A percentile compares a stretch with the other conserved stretches of the same genome.
These are phyloP conservation scores for Neurospora terricola DNA, from an alignment of 495 filamentous ascomycete species.

Conservation along the genomic window DNA sequence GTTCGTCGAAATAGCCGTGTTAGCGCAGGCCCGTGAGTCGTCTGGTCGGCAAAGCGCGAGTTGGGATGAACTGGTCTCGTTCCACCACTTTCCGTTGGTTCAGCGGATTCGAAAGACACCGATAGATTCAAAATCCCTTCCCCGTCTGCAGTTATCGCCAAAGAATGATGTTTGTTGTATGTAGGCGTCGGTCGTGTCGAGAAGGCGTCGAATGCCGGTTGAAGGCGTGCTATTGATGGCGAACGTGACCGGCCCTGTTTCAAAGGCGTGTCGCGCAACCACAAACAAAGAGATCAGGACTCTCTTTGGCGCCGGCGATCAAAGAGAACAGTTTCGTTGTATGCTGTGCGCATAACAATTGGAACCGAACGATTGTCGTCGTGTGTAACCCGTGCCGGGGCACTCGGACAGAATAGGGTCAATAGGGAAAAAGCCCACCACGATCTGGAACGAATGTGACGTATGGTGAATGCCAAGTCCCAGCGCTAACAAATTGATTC, in stretches of 20 bases:
- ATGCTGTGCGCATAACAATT: not conserved
- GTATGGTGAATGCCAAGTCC: conserved; percentile 9
- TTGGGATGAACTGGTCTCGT: not conserved
- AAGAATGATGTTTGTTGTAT: not conserved
- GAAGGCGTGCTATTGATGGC: not conserved
- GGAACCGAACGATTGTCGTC: conserved; percentile 1
- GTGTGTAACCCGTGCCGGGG: not conserved
- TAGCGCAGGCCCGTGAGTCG: not conserved
- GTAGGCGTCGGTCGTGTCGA: not conserved
- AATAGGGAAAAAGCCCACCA: not conserved
- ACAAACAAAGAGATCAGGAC: not conserved
- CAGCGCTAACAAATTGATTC: not conserved
- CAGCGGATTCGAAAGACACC: not conserved
- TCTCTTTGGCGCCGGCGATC: not conserved
- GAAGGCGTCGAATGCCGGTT: not conserved
- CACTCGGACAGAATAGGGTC: not conserved
- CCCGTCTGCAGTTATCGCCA: not conserved
- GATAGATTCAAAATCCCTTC: not conserved
- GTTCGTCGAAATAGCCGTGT: not conserved
- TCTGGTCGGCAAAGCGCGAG: not conserved
- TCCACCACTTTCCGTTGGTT: not conserved
- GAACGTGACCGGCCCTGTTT: not conserved
- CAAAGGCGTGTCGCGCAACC: not conserved
- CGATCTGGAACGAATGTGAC: conserved; percentile 4
- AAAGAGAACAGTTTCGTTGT: not conserved